Conservation (phyloP, 345 rosid species). For the Hypericum perforatum region DNA sequence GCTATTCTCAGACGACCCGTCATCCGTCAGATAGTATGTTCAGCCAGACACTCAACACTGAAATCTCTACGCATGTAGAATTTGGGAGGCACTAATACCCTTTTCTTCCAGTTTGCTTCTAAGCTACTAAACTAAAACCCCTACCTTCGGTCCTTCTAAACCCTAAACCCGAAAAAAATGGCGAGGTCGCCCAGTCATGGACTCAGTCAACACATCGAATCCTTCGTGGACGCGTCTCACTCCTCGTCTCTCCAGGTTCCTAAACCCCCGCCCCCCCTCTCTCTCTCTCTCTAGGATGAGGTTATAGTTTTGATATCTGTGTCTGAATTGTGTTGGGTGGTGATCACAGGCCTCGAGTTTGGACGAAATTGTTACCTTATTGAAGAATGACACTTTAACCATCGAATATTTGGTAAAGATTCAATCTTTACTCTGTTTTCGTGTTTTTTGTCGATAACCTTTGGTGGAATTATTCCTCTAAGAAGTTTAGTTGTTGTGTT, state of each 20-base stretch:
- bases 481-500: slow-evolving; percentile 4
- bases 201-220: slow-evolving; percentile 5
- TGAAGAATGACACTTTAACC: slow-evolving; percentile 47
- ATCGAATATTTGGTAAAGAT: slow-evolving; percentile 44
- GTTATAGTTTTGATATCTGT: neutral
- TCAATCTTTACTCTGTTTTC: neutral
- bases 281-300: neutral
- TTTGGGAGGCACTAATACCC: no score
- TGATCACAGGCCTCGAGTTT: slow-evolving; percentile 54
- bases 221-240: slow-evolving; percentile 5
- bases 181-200: neutral
- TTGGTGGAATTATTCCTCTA: neutral
- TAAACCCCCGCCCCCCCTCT: neutral
- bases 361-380: slow-evolving; percentile 44
- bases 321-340: neutral
- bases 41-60: no score
- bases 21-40: no score
- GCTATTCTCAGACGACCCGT: no score
- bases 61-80: no score
- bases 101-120: neutral
- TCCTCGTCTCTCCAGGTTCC: slow-evolving; percentile 1
- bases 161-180: neutral
- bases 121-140: neutral
- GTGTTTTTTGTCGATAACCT: neutral
- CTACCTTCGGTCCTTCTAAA: no score